A percentile compares a stretch with the other conserved stretches of the same genome.
These are phyloP conservation scores for Hortiboletus rubellus DNA, from an alignment of 1,284 basidiomycete genomes.

Conservation along the genomic window DNA sequence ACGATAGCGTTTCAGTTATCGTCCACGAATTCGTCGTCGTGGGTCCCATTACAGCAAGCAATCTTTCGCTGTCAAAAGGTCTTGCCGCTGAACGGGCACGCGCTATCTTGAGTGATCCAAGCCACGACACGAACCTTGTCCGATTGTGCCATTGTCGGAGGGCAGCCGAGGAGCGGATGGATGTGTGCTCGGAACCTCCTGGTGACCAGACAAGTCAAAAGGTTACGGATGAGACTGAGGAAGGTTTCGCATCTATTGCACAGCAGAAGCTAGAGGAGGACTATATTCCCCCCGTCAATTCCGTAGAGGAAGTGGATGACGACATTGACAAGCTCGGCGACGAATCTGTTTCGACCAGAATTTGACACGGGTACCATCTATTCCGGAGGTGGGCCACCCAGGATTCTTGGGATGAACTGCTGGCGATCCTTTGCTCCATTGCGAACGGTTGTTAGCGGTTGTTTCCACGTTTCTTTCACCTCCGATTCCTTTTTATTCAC, in stretches of 20 bases:
- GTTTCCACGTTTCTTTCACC: conserved; percentile 43
- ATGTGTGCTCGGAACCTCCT: conserved; percentile 18
- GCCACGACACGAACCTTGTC: conserved; percentile 44
- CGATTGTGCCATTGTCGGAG: conserved; percentile 56
- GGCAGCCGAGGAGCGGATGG: conserved; percentile 18
- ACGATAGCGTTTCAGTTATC: conserved; percentile 53
- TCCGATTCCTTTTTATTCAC: conserved; percentile 35
- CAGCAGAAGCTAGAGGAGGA: conserved; percentile 33
- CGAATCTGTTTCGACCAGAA: conserved; percentile 11
- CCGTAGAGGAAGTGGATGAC: conserved; percentile 24
- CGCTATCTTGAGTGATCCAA: conserved; percentile 47
- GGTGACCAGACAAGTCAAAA: conserved; percentile 21
- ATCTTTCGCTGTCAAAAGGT: conserved; percentile 59
- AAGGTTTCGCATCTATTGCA: conserved; percentile 35
- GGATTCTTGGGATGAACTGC: conserved; percentile 36
- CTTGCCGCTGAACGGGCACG: conserved; percentile 63
- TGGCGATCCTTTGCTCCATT: conserved; percentile 34
- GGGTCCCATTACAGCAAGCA: conserved; percentile 58
- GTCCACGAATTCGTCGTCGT: conserved; percentile 59
- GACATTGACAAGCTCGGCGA: conserved; percentile 17
- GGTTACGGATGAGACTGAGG: conserved; percentile 35
- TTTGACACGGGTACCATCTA: conserved; percentile 11
- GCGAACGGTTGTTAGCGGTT: conserved; percentile 37
- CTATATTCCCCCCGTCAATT: conserved; percentile 11
- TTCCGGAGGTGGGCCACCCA: conserved; percentile 12